Percentiles rank a stretch among this genome's conserved stretches.
Evolutionary conservation across 352 stramenopile species (phyloP).

Genomic region (Pythium graminicola): DNA sequence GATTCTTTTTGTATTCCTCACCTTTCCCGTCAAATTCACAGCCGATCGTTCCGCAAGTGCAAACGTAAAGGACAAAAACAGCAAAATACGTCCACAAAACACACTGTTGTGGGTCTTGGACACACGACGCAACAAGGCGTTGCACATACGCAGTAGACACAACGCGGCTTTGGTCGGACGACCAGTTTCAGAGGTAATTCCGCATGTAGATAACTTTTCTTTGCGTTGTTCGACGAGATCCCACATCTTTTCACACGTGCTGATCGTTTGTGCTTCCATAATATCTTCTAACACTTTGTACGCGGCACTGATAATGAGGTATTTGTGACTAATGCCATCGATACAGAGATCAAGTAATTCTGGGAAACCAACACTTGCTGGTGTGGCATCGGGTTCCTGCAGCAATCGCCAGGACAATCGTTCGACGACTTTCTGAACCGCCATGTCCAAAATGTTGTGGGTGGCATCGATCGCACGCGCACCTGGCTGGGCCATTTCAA

Average conservation of each 20-base stretch:
- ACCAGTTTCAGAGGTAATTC: conserved; percentile 57
- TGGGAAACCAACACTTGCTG: conserved; percentile 50
- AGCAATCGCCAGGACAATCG: conserved; percentile 73
- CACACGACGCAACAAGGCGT: conserved; percentile 71
- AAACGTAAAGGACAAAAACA: conserved; percentile 85
- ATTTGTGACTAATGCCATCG: conserved; percentile 54
- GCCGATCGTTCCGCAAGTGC: conserved; percentile 77
- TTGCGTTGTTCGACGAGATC: conserved; percentile 74
- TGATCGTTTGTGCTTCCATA: conserved; percentile 83
- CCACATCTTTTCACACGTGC: conserved; percentile 82
- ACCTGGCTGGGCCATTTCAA: conserved; percentile 6
- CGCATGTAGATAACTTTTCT: conserved; percentile 56
- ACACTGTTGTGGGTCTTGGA: conserved; percentile 88
- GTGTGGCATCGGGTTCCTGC: conserved; percentile 45
- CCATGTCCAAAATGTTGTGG: conserved; percentile 66
- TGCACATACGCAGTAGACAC: conserved; percentile 77
- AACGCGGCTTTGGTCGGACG: conserved; percentile 75
- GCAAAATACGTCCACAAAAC: conserved; percentile 83
- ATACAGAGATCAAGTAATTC: conserved; percentile 78
- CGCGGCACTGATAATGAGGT: conserved; percentile 59
- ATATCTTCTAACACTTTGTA: conserved; percentile 85
- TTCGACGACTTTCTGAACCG: conserved; percentile 76
- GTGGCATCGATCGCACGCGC: conserved; percentile 33
- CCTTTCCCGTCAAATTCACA: conserved; percentile 75
- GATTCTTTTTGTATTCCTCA: conserved; percentile 18